Evolutionary conservation across 129 eudicot species (phyloP).

Genomic region (Calendula officinalis): DNA sequence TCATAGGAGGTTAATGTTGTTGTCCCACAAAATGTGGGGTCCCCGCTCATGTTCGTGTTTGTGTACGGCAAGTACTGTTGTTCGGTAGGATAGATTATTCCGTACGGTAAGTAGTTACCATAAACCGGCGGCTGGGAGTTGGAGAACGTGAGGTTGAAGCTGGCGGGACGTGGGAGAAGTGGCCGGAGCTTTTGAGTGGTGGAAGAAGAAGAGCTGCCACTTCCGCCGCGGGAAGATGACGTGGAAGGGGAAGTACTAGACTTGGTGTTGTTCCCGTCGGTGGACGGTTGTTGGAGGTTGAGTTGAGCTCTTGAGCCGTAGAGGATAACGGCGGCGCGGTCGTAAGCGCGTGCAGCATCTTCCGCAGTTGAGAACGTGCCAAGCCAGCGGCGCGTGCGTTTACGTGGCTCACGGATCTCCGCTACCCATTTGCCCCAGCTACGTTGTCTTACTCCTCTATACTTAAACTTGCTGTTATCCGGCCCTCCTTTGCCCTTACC

Average conservation of each 20-base stretch:
- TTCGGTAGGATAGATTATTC: slow-evolving; percentile 33
- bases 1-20: background rate
- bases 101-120: slow-evolving; percentile 33
- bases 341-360: slow-evolving; percentile 39
- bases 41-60: slow-evolving; percentile 5
- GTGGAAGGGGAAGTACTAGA: slow-evolving; percentile 16
- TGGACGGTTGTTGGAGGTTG: slow-evolving; percentile 46
- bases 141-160: slow-evolving; percentile 32
- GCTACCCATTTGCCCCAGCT: slow-evolving; percentile 94
- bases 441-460: slow-evolving; percentile 70
- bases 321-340: slow-evolving; percentile 65
- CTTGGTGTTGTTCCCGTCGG: background rate
- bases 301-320: slow-evolving; percentile 75
- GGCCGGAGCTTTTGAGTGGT: slow-evolving; percentile 62
- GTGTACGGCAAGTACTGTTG: slow-evolving; percentile 17
- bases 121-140: background rate
- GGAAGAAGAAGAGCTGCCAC: too few species aligned
- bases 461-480: slow-evolving; percentile 55
- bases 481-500: slow-evolving; percentile 68
- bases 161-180: slow-evolving; percentile 56
- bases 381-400: slow-evolving; percentile 35
- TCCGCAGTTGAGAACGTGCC: slow-evolving; percentile 33
- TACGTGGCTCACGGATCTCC: slow-evolving; percentile 62
- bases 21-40: slow-evolving; percentile 12
- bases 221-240: slow-evolving; percentile 14